These are phyloP conservation scores for Yamadazyma dushanensis DNA, from an alignment of 1,139 yeast species.

Conservation along the genomic window DNA sequence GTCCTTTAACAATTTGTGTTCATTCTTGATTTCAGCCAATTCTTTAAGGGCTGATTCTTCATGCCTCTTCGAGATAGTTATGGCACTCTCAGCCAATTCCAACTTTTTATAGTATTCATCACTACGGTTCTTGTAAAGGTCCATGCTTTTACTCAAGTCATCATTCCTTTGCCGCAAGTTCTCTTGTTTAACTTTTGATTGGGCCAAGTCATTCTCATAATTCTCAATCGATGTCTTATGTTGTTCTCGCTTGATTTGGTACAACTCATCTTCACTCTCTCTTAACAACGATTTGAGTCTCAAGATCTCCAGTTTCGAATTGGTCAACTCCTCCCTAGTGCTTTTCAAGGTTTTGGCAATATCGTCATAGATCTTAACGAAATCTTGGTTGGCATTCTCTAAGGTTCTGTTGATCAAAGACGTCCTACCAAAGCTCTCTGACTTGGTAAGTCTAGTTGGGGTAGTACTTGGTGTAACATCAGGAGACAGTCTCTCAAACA, in stretches of 20 bases:
- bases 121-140: constrained; percentile 68
- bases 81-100: constrained; percentile 78
- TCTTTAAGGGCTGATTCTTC: constrained; percentile 60
- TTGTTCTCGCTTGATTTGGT: constrained; percentile 36
- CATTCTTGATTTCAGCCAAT: constrained; percentile 53
- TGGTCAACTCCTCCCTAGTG: constrained; percentile 50
- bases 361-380: constrained; percentile 56
- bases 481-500: constrained; percentile 23
- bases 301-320: constrained; percentile 52
- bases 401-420: constrained; percentile 28
- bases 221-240: constrained; percentile 38
- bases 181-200: constrained; percentile 51
- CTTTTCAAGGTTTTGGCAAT: constrained; percentile 49
- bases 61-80: constrained; percentile 59
- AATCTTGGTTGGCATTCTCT: constrained; percentile 42
- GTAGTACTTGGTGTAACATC: constrained; percentile 10
- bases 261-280: constrained; percentile 49
- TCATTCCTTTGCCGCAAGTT: constrained; percentile 49
- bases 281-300: constrained; percentile 51
- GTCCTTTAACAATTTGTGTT: constrained; percentile 53
- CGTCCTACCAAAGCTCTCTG: constrained; percentile 43
- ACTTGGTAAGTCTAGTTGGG: constrained; percentile 21
- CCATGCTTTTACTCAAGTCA: constrained; percentile 55
- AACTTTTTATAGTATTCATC: constrained; percentile 74
- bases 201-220: constrained; percentile 44